These are phyloP conservation scores for Lasiosphaeriaceae sp. DNA, from an alignment of 495 filamentous ascomycete species.

Conservation along the genomic window DNA sequence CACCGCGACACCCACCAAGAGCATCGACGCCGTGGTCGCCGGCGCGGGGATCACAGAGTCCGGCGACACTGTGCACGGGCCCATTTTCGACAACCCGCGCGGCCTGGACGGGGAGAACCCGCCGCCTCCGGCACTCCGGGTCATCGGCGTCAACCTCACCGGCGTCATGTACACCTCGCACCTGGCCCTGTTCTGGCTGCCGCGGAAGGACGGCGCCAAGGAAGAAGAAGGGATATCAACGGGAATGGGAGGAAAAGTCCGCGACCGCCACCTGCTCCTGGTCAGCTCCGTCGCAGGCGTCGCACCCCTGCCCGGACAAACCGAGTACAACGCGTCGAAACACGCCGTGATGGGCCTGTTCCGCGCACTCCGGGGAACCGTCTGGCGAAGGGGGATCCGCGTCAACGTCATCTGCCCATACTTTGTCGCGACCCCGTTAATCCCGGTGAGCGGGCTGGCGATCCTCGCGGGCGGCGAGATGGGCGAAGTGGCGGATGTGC, in stretches of 20 bases:
- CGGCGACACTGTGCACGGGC: conserved; percentile 12
- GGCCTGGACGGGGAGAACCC: conserved; percentile 40
- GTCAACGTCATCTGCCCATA: conserved; percentile 62
- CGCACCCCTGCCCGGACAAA: conserved; percentile 39
- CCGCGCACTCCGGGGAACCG: conserved; percentile 47
- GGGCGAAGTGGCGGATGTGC: conserved; percentile 49
- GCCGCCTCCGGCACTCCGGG: conserved; percentile 48
- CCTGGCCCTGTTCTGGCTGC: conserved; percentile 58
- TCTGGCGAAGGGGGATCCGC: conserved; percentile 46
- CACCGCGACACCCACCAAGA: conserved; percentile 48
- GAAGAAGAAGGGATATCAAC: neutral
- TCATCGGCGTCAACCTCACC: conserved; percentile 57
- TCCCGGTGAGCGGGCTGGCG: conserved; percentile 34
- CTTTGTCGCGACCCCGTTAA: conserved; percentile 62
- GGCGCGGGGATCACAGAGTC: conserved; percentile 62
- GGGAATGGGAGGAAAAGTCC: neutral
- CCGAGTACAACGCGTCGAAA: conserved; percentile 57
- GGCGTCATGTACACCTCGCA: conserved; percentile 63
- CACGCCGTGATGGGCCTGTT: conserved; percentile 65
- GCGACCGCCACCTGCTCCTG: conserved; percentile 52
- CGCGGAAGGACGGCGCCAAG: conserved; percentile 27
- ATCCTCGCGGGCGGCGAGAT: conserved; percentile 52
- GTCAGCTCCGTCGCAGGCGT: conserved; percentile 55
- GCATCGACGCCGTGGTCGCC: conserved; percentile 61
- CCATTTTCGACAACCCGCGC: conserved; percentile 34